These are phyloP conservation scores for Cladosporium sp. DNA, from an alignment of 2,329 filamentous ascomycete genomes.

Conservation along the genomic window DNA sequence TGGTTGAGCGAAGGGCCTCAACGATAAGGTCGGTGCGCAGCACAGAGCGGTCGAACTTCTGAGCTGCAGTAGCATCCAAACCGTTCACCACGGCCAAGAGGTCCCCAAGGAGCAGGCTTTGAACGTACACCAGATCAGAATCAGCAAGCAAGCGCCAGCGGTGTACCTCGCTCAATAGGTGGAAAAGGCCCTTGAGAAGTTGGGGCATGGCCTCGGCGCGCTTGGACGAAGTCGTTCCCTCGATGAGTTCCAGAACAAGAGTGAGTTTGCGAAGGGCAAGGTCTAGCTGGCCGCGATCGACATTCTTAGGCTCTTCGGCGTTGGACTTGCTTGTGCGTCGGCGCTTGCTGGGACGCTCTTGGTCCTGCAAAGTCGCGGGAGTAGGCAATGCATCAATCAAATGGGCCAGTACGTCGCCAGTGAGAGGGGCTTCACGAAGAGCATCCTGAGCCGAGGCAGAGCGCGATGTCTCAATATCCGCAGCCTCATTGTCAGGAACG, in stretches of 20 bases:
- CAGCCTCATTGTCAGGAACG: slow-evolving; percentile 6
- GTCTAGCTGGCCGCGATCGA: slow-evolving; percentile 62
- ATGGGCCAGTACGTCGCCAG: slow-evolving; percentile 65
- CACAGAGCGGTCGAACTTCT: slow-evolving; percentile 66
- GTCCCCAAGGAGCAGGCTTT: slow-evolving; percentile 77
- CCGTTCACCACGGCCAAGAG: slow-evolving; percentile 79
- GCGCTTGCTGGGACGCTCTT: slow-evolving; percentile 71
- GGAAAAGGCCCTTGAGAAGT: slow-evolving; percentile 75
- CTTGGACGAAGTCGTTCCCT: slow-evolving; percentile 57
- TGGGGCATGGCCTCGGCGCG: slow-evolving; percentile 67
- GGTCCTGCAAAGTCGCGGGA: slow-evolving; percentile 66
- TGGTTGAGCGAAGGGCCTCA: slow-evolving; percentile 81
- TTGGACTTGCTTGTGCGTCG: slow-evolving; percentile 61
- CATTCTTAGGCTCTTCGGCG: slow-evolving; percentile 59
- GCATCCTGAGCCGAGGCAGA: slow-evolving; percentile 64
- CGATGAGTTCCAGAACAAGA: slow-evolving; percentile 82
- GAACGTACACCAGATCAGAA: slow-evolving; percentile 85
- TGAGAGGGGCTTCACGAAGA: slow-evolving; percentile 67
- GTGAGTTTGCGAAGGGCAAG: slow-evolving; percentile 72
- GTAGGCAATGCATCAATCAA: slow-evolving; percentile 73
- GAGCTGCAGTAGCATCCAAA: slow-evolving; percentile 50
- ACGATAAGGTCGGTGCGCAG: slow-evolving; percentile 89
- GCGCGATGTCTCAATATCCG: slow-evolving; percentile 26
- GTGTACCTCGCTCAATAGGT: slow-evolving; percentile 79
- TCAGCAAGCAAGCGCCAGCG: slow-evolving; percentile 76